phyloP scores from a whole-genome alignment of 2,329 filamentous ascomycete species.

The Xylaria sp. region DNA sequence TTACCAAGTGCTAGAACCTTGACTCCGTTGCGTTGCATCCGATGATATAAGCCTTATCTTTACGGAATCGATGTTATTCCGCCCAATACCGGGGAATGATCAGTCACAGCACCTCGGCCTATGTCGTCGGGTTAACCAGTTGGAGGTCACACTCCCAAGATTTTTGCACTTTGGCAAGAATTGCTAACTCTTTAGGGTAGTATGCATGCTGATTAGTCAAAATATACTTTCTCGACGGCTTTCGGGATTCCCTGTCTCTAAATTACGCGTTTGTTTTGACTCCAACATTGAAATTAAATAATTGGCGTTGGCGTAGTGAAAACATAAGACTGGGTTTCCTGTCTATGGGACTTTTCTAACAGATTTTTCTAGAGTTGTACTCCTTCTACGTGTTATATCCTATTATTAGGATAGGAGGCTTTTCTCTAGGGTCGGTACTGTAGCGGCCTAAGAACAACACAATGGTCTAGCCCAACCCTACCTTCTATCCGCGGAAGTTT shows the following conservation, averaged over 20 bases:
- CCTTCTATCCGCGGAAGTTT: neutral
- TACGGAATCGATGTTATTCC: neutral
- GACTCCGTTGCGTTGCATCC: slow-evolving; percentile 6
- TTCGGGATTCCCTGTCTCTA: neutral
- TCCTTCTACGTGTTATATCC: neutral
- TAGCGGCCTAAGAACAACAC: neutral
- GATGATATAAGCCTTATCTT: neutral
- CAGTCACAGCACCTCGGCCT: neutral
- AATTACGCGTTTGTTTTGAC: neutral
- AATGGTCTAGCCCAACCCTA: neutral
- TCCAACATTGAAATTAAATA: neutral
- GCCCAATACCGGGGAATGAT: neutral
- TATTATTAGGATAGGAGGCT: neutral
- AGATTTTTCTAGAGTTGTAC: neutral
- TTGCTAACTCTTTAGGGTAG: neutral
- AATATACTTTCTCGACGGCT: neutral
- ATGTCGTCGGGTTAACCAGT: slow-evolving; percentile 2
- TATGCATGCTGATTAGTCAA: neutral
- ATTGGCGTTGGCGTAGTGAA: neutral
- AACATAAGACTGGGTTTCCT: neutral
- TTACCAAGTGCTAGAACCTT: neutral
- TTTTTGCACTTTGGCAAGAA: neutral
- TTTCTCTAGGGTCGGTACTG: neutral
- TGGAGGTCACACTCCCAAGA: neutral
- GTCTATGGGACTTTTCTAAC: no score